Conservation (phyloP, 345 rosid species). For the Salix viminalis region DNA sequence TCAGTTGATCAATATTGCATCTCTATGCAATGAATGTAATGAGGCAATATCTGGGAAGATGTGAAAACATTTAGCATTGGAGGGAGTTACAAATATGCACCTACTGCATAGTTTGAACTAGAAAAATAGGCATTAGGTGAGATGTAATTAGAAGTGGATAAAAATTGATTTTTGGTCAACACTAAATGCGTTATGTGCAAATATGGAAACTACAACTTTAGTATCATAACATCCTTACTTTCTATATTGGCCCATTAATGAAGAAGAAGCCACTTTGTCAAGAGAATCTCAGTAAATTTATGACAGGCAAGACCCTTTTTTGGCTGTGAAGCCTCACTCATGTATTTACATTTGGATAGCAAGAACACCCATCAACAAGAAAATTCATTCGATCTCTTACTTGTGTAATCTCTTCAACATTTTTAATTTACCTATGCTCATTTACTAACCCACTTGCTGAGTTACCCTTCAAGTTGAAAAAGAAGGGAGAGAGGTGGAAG, state of each 20-base stretch:
- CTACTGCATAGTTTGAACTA: constrained; percentile 6
- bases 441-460: background rate
- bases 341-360: background rate
- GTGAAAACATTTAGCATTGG: constrained; percentile 17
- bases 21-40: constrained; percentile 20
- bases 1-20: constrained; percentile 2
- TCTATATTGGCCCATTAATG: constrained; percentile 20
- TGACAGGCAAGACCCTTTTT: constrained; percentile 11
- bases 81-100: constrained; percentile 5
- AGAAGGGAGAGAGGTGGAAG: background rate
- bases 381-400: background rate
- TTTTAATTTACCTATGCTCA: background rate
- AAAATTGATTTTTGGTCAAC: constrained; percentile 13
- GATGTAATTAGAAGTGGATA: constrained; percentile 8
- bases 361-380: background rate
- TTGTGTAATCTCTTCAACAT: constrained; percentile 5
- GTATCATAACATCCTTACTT: background rate
- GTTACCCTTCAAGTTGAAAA: constrained; percentile 6
- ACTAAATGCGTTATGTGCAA: constrained; percentile 5
- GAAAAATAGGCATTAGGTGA: constrained; percentile 14
- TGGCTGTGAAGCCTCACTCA: constrained; percentile 14
- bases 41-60: constrained; percentile 8
- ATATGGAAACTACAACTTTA: constrained; percentile 21
- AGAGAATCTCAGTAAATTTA: constrained; percentile 19
- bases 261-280: constrained; percentile 15